Evolutionary conservation across 2,329 filamentous ascomycete genomes (phyloP).

Genomic region (Penicillium thymicola): DNA sequence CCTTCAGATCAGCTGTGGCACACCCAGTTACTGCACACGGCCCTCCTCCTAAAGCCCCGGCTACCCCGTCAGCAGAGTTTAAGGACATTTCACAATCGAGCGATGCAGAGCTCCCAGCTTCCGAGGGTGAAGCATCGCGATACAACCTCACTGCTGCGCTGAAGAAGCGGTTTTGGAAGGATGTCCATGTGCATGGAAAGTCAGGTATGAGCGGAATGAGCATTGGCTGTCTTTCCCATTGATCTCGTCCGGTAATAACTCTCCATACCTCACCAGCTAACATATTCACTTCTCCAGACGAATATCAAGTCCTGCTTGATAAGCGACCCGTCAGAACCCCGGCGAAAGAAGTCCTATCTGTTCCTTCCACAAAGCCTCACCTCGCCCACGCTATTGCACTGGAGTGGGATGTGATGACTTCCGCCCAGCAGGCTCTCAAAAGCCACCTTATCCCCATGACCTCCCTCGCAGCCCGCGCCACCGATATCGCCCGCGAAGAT

Average conservation of each 20-base stretch:
- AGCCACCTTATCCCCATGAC: slow-evolving; percentile 89
- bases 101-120: slow-evolving; percentile 27
- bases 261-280: background rate
- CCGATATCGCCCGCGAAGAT: slow-evolving; percentile 75
- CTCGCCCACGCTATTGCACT: slow-evolving; percentile 82
- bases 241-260: background rate
- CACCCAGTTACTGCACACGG: slow-evolving; percentile 58
- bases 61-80: slow-evolving; percentile 49
- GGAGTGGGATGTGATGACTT: slow-evolving; percentile 86
- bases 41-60: slow-evolving; percentile 58
- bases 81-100: slow-evolving; percentile 47
- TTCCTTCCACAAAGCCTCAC: slow-evolving; percentile 73
- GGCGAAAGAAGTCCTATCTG: slow-evolving; percentile 65
- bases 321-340: slow-evolving; percentile 73
- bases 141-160: slow-evolving; percentile 42
- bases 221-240: background rate
- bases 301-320: slow-evolving; percentile 71
- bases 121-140: slow-evolving; percentile 18
- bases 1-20: slow-evolving; percentile 50
- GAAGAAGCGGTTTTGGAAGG: slow-evolving; percentile 82
- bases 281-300: slow-evolving; percentile 33
- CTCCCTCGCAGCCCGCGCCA: slow-evolving; percentile 74
- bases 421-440: slow-evolving; percentile 77
- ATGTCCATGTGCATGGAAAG: slow-evolving; percentile 67
- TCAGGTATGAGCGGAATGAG: slow-evolving; percentile 49